phyloP scores from a whole-genome alignment of 495 filamentous ascomycete species.

The Neurospora discreta region DNA sequence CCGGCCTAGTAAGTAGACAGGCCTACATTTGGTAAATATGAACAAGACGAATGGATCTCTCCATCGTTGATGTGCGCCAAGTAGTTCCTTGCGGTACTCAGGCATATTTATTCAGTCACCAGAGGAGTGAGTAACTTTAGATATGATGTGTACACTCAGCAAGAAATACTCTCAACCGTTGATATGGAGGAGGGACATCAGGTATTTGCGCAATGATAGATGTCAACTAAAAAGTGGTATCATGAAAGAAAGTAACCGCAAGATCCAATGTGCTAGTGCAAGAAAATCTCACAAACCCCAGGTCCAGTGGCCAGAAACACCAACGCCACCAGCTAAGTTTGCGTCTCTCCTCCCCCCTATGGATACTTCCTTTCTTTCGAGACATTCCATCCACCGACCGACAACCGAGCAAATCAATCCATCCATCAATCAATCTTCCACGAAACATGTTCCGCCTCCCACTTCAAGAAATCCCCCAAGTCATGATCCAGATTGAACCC shows the following conservation, averaged over 20 bases:
- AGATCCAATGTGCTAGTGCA: not conserved
- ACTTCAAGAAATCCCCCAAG: conserved; percentile 39
- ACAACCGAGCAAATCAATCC: not conserved
- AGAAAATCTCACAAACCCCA: not conserved
- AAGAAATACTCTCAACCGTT: not conserved
- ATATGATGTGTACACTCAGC: not conserved
- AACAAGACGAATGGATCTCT: not conserved
- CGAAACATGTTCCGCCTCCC: conserved; percentile 32
- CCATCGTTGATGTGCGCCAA: not conserved
- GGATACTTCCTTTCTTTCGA: not conserved
- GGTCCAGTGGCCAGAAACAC: not conserved
- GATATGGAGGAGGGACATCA: not conserved
- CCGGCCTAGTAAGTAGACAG: not conserved
- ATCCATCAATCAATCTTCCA: not conserved
- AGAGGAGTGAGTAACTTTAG: too few species aligned
- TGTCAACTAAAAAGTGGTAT: not conserved
- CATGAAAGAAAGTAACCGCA: not conserved
- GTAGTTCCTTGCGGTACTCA: not conserved
- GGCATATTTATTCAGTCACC: not conserved
- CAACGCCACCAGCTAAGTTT: not conserved
- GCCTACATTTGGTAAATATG: not conserved
- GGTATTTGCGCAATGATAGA: not conserved
- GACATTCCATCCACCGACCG: not conserved
- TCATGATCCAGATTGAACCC: conserved; percentile 45
- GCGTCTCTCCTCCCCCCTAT: not conserved